Conservation (phyloP, 2,329 filamentous ascomycete genomes). For the Mollisiaceae sp. region DNA sequence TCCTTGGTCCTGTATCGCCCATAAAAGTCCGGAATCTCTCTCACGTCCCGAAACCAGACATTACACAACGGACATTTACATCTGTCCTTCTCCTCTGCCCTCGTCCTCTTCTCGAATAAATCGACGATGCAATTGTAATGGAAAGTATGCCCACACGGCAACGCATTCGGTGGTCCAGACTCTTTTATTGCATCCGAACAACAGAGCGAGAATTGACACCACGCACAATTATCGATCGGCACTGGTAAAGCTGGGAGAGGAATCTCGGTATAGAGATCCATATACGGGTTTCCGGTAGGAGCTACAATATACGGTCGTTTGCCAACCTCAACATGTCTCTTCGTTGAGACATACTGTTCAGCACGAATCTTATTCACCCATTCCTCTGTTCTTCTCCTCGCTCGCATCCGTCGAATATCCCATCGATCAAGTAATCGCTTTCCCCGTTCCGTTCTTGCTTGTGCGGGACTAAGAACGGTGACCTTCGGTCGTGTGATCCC, state of each 20-base stretch:
- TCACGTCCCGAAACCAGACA: slow-evolving; percentile 5
- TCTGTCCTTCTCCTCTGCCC: slow-evolving; percentile 6
- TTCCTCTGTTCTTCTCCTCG: slow-evolving; percentile 4
- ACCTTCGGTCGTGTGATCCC: neutral
- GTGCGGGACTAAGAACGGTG: neutral
- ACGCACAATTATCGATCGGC: slow-evolving; percentile 12
- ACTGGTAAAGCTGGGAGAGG: neutral
- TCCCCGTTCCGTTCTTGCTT: neutral
- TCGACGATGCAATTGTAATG: slow-evolving; percentile 9
- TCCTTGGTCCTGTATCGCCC: slow-evolving; percentile 1
- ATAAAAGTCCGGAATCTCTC: slow-evolving; percentile 13
- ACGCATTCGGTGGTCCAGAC: neutral
- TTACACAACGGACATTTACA: slow-evolving; percentile 12
- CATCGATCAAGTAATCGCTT: slow-evolving; percentile 1
- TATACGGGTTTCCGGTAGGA: slow-evolving; percentile 2
- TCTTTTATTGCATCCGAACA: neutral
- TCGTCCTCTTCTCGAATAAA: slow-evolving; percentile 10
- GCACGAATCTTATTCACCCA: slow-evolving; percentile 11
- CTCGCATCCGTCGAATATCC: slow-evolving; percentile 3
- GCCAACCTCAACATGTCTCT: neutral
- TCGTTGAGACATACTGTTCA: slow-evolving; percentile 5
- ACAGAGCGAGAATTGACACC: slow-evolving; percentile 13
- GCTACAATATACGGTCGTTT: slow-evolving; percentile 7
- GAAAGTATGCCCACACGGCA: slow-evolving; percentile 15
- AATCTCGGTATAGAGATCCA: slow-evolving; percentile 9